Conservation (phyloP, 345 rosid genomes). For the Lepidium didymum region DNA sequence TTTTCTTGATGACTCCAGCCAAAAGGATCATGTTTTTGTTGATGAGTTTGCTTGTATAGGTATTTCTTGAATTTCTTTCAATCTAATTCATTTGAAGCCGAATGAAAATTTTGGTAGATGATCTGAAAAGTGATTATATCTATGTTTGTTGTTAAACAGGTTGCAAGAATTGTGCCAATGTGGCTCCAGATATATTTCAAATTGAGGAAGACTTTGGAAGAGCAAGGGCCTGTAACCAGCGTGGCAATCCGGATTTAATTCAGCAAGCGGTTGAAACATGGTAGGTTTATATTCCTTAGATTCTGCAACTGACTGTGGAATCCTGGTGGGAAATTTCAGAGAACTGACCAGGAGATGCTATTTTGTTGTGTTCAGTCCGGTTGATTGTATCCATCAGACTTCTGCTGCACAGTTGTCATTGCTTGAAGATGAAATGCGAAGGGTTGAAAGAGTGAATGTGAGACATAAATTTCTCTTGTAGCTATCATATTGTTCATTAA, state of each 20-base stretch:
- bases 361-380: slow-evolving; percentile 62
- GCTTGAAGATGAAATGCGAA: slow-evolving; percentile 96
- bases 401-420: slow-evolving; percentile 88
- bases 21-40: slow-evolving; percentile 72
- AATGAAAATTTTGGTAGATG: not conserved
- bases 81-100: not conserved
- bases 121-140: not conserved
- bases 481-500: not conserved
- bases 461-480: slow-evolving; percentile 12
- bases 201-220: slow-evolving; percentile 96
- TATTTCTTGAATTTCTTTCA: slow-evolving; percentile 10
- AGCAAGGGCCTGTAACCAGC: slow-evolving; percentile 76
- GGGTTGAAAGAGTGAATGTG: slow-evolving; percentile 96
- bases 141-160: slow-evolving; percentile 35
- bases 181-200: slow-evolving; percentile 58
- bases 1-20: slow-evolving; percentile 62
- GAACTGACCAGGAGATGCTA: not conserved
- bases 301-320: not conserved
- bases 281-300: slow-evolving; percentile 26
- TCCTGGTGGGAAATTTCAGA: not conserved
- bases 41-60: slow-evolving; percentile 86
- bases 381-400: slow-evolving; percentile 93
- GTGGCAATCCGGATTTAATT: slow-evolving; percentile 48
- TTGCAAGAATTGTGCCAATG: slow-evolving; percentile 89
- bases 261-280: slow-evolving; percentile 92